Conservation (phyloP, 2,329 filamentous ascomycete species). For the Dendrostoma leiphaemia region DNA sequence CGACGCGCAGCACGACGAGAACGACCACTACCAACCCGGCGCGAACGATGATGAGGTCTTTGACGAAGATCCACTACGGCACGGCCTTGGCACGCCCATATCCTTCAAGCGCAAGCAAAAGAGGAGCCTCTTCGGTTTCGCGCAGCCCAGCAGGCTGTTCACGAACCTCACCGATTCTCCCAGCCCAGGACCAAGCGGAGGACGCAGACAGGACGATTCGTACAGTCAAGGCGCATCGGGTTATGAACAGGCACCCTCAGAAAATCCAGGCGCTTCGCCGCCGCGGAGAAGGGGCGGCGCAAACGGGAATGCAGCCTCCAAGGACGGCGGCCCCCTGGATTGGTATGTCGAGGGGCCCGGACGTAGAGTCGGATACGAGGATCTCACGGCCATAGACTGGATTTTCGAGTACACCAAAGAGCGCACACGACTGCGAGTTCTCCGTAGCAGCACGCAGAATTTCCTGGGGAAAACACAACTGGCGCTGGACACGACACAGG, state of each 20-base stretch:
- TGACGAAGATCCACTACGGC: conserved; percentile 54
- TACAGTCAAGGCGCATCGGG: conserved; percentile 7
- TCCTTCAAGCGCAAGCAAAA: conserved; percentile 73
- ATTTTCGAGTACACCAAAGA: conserved; percentile 99
- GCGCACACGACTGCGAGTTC: conserved; percentile 76
- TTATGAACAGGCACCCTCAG: background rate
- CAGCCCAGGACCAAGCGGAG: conserved; percentile 3
- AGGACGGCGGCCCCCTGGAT: conserved; percentile 58
- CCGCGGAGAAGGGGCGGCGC: conserved; percentile 6
- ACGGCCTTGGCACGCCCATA: conserved; percentile 49
- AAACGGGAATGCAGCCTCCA: conserved; percentile 26
- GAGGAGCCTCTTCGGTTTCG: conserved; percentile 37
- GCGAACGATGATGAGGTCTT: conserved; percentile 40
- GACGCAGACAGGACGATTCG: background rate
- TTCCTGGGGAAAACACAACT: conserved; percentile 71
- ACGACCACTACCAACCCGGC: conserved; percentile 33
- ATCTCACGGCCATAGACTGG: conserved; percentile 98
- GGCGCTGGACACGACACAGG: conserved; percentile 80
- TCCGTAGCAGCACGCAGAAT: conserved; percentile 68
- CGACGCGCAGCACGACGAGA: conserved; percentile 43
- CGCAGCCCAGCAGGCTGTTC: conserved; percentile 46
- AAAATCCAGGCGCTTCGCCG: conserved; percentile 9
- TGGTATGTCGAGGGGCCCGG: conserved; percentile 92
- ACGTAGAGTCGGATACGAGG: conserved; percentile 88
- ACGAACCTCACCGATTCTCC: conserved; percentile 41